Evolutionary conservation across 805 yeast genomes (phyloP), one percentile per base, ranked within the genome.

Genomic region (Saccharomycopsis sp.): DNA sequence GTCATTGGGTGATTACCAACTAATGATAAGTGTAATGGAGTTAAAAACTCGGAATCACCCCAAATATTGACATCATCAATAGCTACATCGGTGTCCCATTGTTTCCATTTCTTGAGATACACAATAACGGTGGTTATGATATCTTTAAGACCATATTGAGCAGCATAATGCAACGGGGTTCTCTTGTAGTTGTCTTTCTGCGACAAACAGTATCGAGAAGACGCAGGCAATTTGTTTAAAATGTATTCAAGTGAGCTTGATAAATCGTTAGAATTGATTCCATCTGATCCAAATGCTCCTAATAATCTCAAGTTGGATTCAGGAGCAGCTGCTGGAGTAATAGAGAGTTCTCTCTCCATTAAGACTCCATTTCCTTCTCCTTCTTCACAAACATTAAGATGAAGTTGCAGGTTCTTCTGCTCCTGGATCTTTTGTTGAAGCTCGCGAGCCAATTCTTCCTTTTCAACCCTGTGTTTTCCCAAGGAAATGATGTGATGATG

Each of bases 131-230:
- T 75, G 14, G 73, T 73, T 1, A 89, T 77, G 42, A 86, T 82
- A 55, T 80, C 82, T 58, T 80, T 82, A 58, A 92, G 75, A 0
- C 97, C 97, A 69, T 84, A 90, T 65, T 89, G 94, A 1, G 94
- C 85, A 19, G 96, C 85, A 69, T 92, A 92, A 72, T 93, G 97
- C 57, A 93, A 74, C 0, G 97, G 96, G 0, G 97, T 87, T 61
- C 97, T 79, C 62, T 77, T 78, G 68, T 89, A 88, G 59, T 81
- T 84, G 69, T 92, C 98, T 51, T 79, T 81, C 55, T 86, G 85
- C 53, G 85, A 72, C 22, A 92, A 73, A 1, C 80, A 78, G 23
- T 77, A 72, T 60, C 84, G 78, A 61, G 82, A 73, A 62, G 78
- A 79, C 1, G 78, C 76, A 1, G 82, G 83, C 20, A 90, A 69